Evolutionary conservation across 306 rosid species (phyloP).

Genomic region (Lathyrus aphaca): DNA sequence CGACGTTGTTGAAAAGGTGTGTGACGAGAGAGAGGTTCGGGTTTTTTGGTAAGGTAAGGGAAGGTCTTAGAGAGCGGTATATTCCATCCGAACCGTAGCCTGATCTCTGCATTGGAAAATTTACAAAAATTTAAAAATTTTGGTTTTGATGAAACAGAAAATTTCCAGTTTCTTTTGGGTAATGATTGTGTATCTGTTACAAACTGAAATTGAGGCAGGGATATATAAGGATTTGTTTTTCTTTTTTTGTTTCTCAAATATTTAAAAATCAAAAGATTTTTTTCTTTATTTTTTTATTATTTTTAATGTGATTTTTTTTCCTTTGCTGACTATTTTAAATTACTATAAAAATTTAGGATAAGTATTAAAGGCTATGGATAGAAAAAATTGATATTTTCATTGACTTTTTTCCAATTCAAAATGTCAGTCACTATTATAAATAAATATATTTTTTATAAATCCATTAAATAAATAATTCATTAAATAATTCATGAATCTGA

Average conservation of each 20-base stretch:
- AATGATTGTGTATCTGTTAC: neutral
- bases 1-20: constrained; percentile 58
- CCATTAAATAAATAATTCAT: too few relatives aligned
- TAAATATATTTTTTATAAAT: too few relatives aligned
- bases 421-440: too few relatives aligned
- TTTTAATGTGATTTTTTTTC: neutral
- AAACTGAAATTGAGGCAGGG: neutral
- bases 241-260: neutral
- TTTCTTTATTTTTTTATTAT: too few relatives aligned
- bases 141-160: neutral
- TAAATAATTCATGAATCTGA: too few relatives aligned
- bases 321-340: too few relatives aligned
- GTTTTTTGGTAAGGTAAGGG: constrained; percentile 48
- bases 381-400: too few relatives aligned
- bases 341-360: too few relatives aligned
- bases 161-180: neutral
- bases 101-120: constrained; percentile 62
- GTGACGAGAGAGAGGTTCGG: constrained; percentile 63
- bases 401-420: neutral
- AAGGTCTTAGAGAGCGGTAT: constrained; percentile 77
- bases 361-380: too few relatives aligned
- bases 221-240: neutral
- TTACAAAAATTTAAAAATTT: neutral
- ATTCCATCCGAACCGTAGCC: constrained; percentile 82
- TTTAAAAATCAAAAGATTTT: too few relatives aligned